Conservation (phyloP, 495 filamentous ascomycete genomes). For the Aspergillus haitiensis region DNA sequence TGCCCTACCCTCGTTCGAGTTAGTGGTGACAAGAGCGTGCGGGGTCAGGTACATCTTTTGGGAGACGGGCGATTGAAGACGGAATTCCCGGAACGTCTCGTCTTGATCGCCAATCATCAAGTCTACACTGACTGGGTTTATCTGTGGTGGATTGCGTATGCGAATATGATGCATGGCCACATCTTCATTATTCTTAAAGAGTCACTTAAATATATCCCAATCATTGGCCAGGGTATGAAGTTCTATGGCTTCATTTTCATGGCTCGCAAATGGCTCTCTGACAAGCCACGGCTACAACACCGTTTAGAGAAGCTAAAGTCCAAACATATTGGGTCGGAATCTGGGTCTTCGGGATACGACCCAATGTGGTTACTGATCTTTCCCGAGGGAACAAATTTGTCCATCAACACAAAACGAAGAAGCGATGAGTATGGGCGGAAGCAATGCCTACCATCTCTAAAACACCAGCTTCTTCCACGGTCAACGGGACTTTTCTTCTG, state of each 20-base stretch:
- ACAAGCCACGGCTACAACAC: conserved; percentile 59
- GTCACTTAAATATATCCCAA: conserved; percentile 62
- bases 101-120: conserved; percentile 68
- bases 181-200: conserved; percentile 72
- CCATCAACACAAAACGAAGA: conserved; percentile 54
- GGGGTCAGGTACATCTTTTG: conserved; percentile 55
- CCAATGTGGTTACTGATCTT: conserved; percentile 74
- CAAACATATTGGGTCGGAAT: conserved; percentile 49
- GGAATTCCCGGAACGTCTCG: conserved; percentile 59
- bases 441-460: conserved; percentile 50
- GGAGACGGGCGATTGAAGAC: conserved; percentile 57
- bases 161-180: conserved; percentile 63
- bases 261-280: conserved; percentile 64
- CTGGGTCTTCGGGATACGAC: conserved; percentile 50
- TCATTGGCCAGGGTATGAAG: conserved; percentile 65
- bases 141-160: conserved; percentile 69
- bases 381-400: conserved; percentile 68
- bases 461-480: conserved; percentile 60
- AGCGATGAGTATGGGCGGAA: conserved; percentile 60
- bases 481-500: conserved; percentile 66
- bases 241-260: conserved; percentile 73
- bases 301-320: conserved; percentile 60
- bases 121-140: conserved; percentile 74
- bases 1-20: conserved; percentile 60
- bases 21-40: conserved; percentile 60